Conservation (phyloP, 2,329 filamentous ascomycete genomes). For the Neopestalotiopsis sp. region DNA sequence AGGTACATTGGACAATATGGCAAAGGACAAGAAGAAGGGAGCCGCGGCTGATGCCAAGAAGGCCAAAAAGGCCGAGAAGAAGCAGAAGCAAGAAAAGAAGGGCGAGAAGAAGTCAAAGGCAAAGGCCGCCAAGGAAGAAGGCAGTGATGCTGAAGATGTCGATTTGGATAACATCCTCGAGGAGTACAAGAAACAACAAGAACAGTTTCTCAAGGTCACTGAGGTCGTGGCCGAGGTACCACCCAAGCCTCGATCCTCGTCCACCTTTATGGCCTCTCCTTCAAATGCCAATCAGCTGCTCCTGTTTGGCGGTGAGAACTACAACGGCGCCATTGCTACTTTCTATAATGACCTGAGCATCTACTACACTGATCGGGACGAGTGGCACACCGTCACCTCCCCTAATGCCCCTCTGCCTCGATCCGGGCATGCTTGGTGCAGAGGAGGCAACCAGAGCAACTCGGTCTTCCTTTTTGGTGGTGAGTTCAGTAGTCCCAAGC, state of each 20-base stretch:
- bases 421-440: conserved; percentile 93
- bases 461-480: conserved; percentile 93
- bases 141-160: conserved; percentile 89
- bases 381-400: conserved; percentile 89
- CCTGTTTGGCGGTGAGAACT: conserved; percentile 94
- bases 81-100: conserved; percentile 85
- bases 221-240: conserved; percentile 74
- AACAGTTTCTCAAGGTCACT: conserved; percentile 91
- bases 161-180: conserved; percentile 93
- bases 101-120: conserved; percentile 82
- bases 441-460: conserved; percentile 79
- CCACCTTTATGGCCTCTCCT: conserved; percentile 84
- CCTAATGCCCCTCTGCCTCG: conserved; percentile 91
- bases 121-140: conserved; percentile 72
- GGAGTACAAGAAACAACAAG: conserved; percentile 91
- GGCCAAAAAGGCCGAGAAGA: conserved; percentile 63
- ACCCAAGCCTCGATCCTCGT: conserved; percentile 78
- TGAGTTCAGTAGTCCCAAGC: conserved; percentile 90
- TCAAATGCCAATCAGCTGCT: conserved; percentile 87
- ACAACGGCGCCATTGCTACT: conserved; percentile 84
- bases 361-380: conserved; percentile 80
- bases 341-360: conserved; percentile 72
- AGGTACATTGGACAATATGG: conserved; percentile 38
- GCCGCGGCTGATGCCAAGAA: conserved; percentile 47
- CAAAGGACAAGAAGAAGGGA: conserved; percentile 51